Conservation (phyloP, 2,329 filamentous ascomycete genomes). For the Ophiostoma sp. region DNA sequence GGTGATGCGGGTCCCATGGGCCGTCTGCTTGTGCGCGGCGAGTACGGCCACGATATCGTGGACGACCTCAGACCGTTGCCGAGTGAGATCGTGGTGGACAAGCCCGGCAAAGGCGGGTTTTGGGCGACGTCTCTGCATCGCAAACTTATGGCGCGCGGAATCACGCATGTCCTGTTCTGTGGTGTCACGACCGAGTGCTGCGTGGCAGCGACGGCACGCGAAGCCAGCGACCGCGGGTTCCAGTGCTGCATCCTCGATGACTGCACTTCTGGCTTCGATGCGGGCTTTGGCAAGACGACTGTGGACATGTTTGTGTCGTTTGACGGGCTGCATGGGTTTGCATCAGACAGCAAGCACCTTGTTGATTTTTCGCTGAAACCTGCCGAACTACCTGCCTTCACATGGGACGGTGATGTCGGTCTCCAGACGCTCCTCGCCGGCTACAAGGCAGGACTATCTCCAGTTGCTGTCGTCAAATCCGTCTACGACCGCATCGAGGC, state of each 20-base stretch:
- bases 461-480: neutral
- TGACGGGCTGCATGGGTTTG: slow-evolving; percentile 49
- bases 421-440: neutral
- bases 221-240: neutral
- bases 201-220: neutral
- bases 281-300: slow-evolving; percentile 41
- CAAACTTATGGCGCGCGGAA: neutral
- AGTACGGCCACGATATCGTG: neutral
- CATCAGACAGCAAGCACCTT: neutral
- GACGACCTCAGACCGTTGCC: neutral
- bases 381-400: neutral
- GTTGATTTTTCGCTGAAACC: neutral
- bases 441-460: neutral
- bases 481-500: neutral
- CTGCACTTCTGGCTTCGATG: slow-evolving; percentile 46
- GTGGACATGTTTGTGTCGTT: slow-evolving; percentile 48
- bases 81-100: neutral
- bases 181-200: neutral
- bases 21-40: neutral
- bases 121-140: neutral
- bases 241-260: slow-evolving; percentile 37
- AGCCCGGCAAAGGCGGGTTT: neutral
- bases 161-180: neutral
- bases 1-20: neutral
- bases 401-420: neutral